These are phyloP conservation scores for Lipomyces orientalis DNA, from an alignment of 805 yeast genomes.

Conservation along the genomic window DNA sequence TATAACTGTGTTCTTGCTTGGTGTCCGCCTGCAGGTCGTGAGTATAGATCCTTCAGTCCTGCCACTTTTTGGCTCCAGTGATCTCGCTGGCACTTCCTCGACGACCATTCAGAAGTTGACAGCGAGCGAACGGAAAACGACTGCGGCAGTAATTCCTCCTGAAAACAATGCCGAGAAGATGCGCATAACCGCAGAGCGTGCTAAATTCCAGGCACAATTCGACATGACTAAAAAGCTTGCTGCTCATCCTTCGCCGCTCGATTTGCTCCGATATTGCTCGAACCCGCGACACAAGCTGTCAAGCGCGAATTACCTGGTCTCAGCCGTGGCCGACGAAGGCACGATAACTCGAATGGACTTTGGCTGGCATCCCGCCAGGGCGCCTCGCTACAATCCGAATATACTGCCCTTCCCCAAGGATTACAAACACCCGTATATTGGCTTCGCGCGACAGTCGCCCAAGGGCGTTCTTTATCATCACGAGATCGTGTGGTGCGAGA, in stretches of 20 bases:
- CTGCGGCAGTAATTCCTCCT: background rate
- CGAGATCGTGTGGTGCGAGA: conserved; percentile 29
- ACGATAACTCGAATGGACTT: conserved; percentile 15
- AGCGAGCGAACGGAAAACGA: too few relatives aligned
- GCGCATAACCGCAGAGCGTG: background rate
- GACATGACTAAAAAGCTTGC: conserved; percentile 9
- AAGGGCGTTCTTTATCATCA: conserved; percentile 12
- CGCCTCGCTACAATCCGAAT: conserved; percentile 24
- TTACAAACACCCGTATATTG: conserved; percentile 18
- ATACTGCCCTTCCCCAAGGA: conserved; percentile 27
- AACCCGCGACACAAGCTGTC: background rate
- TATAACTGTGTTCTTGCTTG: background rate
- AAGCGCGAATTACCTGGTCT: conserved; percentile 7
- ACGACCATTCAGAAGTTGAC: background rate
- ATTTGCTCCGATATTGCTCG: conserved; percentile 16
- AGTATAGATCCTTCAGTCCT: too few relatives aligned
- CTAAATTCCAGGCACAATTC: background rate
- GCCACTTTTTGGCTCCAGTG: too few relatives aligned
- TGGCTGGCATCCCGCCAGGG: too few relatives aligned
- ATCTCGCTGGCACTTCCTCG: background rate
- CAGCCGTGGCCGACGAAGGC: conserved; percentile 16
- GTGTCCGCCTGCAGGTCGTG: background rate
- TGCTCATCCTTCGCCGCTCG: conserved; percentile 18
- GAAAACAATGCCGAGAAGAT: background rate
- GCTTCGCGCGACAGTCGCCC: conserved; percentile 20